Percentiles rank a stretch among this genome's conserved stretches.
These are phyloP conservation scores for Chrysosporium keratinophilum DNA, from an alignment of 2,329 filamentous ascomycete species.

Conservation along the genomic window DNA sequence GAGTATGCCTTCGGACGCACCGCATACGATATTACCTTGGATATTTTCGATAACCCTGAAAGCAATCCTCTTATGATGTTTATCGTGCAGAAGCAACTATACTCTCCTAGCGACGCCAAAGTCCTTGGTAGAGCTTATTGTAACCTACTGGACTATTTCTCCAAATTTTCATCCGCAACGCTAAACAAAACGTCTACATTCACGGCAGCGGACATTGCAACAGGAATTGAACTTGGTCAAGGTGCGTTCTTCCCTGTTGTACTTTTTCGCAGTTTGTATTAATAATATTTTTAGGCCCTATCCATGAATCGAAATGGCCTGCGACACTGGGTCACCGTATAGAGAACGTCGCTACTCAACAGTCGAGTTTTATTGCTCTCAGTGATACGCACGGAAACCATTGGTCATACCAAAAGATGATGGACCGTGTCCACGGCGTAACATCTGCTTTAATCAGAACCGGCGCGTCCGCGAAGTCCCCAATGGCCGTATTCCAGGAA, in stretches of 20 bases:
- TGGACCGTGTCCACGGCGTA: conserved; percentile 27
- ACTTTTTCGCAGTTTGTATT: background rate
- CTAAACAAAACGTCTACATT: background rate
- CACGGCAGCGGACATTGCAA: background rate
- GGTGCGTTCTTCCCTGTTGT: background rate
- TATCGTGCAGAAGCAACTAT: conserved; percentile 25
- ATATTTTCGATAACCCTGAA: conserved; percentile 28
- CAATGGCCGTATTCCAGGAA: conserved; percentile 35
- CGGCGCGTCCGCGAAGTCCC: conserved; percentile 17
- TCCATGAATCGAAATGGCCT: conserved; percentile 5
- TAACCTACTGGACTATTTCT: conserved; percentile 13
- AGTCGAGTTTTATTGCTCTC: conserved; percentile 21
- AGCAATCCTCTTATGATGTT: conserved; percentile 19
- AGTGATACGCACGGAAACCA: conserved; percentile 20
- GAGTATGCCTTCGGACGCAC: conserved; percentile 12
- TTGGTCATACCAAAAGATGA: conserved; percentile 32
- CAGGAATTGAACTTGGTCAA: background rate
- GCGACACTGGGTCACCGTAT: conserved; percentile 30
- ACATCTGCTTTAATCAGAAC: conserved; percentile 21
- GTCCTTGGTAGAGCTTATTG: conserved; percentile 20
- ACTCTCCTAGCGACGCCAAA: conserved; percentile 23
- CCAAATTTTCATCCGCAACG: background rate
- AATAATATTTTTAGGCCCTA: background rate
- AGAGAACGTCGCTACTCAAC: conserved; percentile 24
- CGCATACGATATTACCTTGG: conserved; percentile 30